phyloP scores from a whole-genome alignment of 75 land plant genomes.

The Picea sitchensis region DNA sequence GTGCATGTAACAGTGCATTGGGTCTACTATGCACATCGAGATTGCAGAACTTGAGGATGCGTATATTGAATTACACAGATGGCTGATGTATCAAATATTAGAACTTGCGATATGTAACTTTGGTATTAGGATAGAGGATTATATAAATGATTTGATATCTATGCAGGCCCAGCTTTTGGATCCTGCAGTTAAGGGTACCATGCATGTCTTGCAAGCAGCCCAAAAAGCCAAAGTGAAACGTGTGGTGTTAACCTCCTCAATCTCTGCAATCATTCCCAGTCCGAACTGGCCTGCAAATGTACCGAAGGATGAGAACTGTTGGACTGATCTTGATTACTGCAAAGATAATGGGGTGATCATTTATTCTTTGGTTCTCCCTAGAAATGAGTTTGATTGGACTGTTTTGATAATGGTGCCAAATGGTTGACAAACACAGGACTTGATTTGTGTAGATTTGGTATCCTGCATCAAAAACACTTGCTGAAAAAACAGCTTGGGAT shows the following conservation, averaged over 20 bases:
- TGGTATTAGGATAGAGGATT: no score
- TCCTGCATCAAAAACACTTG: constrained; percentile 64
- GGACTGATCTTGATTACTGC: constrained; percentile 72
- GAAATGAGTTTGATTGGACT: background rate
- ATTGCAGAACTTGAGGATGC: no score
- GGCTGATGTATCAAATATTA: no score
- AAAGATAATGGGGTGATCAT: constrained; percentile 45
- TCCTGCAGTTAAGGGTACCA: constrained; percentile 81
- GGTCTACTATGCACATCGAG: no score
- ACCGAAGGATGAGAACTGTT: constrained; percentile 59
- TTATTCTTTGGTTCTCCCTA: background rate
- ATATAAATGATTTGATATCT: background rate
- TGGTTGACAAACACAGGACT: background rate
- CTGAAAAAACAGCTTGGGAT: constrained; percentile 76
- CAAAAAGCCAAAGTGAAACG: constrained; percentile 49
- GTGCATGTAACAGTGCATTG: no score
- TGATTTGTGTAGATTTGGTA: constrained; percentile 53
- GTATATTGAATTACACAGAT: no score
- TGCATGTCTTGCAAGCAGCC: constrained; percentile 71
- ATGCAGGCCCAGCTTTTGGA: constrained; percentile 52
- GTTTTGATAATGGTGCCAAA: background rate
- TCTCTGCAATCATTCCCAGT: constrained; percentile 54
- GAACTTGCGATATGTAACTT: no score
- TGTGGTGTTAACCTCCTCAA: constrained; percentile 80
- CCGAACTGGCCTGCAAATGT: constrained; percentile 56